A percentile compares a stretch with the other conserved stretches of the same genome.
Conservation (phyloP, 331 rosid genomes). For the Cucumis variabilis region DNA sequence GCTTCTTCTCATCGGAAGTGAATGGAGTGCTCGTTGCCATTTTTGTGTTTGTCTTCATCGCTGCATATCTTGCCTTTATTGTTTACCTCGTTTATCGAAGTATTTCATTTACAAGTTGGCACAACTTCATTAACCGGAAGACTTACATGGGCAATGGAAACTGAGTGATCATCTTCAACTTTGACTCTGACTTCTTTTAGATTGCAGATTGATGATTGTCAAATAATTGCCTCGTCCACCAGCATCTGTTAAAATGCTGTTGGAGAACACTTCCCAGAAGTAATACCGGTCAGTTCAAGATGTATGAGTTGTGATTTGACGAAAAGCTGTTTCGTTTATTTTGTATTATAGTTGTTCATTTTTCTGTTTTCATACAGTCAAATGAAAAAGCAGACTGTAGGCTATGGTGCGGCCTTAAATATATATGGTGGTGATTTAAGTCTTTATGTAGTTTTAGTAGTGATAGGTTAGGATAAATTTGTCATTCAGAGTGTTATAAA, state of each 20-base stretch:
- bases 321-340: background rate
- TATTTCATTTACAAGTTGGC: slow-evolving; percentile 55
- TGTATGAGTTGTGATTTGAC: background rate
- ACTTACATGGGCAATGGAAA: slow-evolving; percentile 36
- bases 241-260: background rate
- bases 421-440: background rate
- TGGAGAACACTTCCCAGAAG: background rate
- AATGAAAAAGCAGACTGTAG: background rate
- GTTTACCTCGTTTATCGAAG: slow-evolving; percentile 67
- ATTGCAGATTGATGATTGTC: background rate
- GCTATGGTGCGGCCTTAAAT: background rate
- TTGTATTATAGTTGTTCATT: slow-evolving; percentile 19
- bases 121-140: slow-evolving; percentile 44
- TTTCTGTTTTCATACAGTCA: slow-evolving; percentile 14
- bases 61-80: slow-evolving; percentile 73
- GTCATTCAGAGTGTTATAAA: background rate
- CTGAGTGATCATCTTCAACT: slow-evolving; percentile 46
- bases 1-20: slow-evolving; percentile 81
- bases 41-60: slow-evolving; percentile 49
- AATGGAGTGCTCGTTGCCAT: slow-evolving; percentile 53
- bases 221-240: background rate
- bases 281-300: background rate
- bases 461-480: background rate
- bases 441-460: background rate
- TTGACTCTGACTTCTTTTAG: background rate